phyloP scores from a whole-genome alignment of 2,329 filamentous ascomycete species.

The Stagonosporopsis cucurbitacearum region DNA sequence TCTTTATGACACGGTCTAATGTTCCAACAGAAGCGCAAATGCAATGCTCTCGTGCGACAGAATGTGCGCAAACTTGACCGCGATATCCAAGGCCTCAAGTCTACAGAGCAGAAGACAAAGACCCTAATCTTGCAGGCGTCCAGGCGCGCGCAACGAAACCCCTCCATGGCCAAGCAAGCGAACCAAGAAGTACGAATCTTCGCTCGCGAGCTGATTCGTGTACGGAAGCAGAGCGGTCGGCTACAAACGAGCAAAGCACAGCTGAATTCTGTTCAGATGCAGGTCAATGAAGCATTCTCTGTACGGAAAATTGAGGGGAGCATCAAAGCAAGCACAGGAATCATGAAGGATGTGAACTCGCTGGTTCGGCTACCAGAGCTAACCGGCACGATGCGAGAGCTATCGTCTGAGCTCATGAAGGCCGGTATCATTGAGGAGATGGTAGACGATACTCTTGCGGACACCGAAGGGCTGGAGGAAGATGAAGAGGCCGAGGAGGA shows the following conservation, averaged over 20 bases:
- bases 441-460: constrained; percentile 84
- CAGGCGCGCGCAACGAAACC: constrained; percentile 79
- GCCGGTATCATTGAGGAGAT: constrained; percentile 98
- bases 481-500: constrained; percentile 76
- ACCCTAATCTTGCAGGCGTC: constrained; percentile 83
- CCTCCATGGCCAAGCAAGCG: constrained; percentile 78
- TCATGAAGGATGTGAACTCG: constrained; percentile 96
- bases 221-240: constrained; percentile 75
- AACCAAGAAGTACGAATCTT: constrained; percentile 84
- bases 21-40: constrained; percentile 81
- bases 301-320: constrained; percentile 95
- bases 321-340: constrained; percentile 82
- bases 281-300: constrained; percentile 95
- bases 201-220: constrained; percentile 83
- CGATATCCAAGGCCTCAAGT: constrained; percentile 80
- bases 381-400: constrained; percentile 85
- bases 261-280: constrained; percentile 91
- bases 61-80: constrained; percentile 96
- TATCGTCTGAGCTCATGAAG: constrained; percentile 87
- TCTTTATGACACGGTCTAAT: constrained; percentile 20
- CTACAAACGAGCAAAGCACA: constrained; percentile 90
- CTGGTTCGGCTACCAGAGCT: constrained; percentile 85
- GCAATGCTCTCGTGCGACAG: constrained; percentile 84
- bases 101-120: constrained; percentile 75
- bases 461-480: constrained; percentile 69